Base-by-base conservation (phyloP, 2,329 filamentous ascomycete species). In the Aspergillus chevalieri region DNA sequence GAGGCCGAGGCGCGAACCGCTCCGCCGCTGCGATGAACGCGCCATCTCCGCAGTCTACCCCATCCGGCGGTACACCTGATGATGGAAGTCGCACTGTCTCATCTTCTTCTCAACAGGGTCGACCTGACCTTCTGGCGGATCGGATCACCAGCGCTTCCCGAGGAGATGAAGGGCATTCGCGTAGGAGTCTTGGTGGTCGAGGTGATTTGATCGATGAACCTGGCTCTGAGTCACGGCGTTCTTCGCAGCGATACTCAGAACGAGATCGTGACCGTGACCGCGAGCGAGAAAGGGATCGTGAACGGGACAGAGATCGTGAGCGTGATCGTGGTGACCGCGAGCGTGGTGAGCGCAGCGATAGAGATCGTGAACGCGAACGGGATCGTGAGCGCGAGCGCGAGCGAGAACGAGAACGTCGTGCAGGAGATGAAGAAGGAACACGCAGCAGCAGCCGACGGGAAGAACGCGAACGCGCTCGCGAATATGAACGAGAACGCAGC, bases 1-100 rank as follows among this genome's bases (percentile, higher is more conserved):
- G 73, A 21, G 71, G 72, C 39, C 63, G 72, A 52, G 69, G 70
- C 15, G 61, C 63, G 43, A 64, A 58, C 26, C 63, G 72, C 48
- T 69, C 72, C 53, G 52, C 63, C 9, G 38, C 38, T 41, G 57
- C 49, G 24, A 54, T 64, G 46, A 68, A 63, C 33, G 59, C 52
- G 9, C 59, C 64, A 12, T 67, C 67, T 12, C 60, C 64, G 12
- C 67, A 67, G 44, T 43, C 64, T 10, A 59, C 57, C 28, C 62
- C 63, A 39, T 59, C 67, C 2, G 52, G 63, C 9, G 62, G 59
- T 21, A 55, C 50, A 33, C 47, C 60, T 43, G 61, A 67, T 22
- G 62, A 64, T 24, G 47, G 50, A n/a, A 48, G 51, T 14, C 53
- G 51, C 5, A 52, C 54, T 46, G 47, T 43, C 5, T 6, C 48